Percentiles rank a stretch among this genome's conserved stretches.
Conservation (phyloP, 2,329 filamentous ascomycete species). For the Aureobasidium sp. region DNA sequence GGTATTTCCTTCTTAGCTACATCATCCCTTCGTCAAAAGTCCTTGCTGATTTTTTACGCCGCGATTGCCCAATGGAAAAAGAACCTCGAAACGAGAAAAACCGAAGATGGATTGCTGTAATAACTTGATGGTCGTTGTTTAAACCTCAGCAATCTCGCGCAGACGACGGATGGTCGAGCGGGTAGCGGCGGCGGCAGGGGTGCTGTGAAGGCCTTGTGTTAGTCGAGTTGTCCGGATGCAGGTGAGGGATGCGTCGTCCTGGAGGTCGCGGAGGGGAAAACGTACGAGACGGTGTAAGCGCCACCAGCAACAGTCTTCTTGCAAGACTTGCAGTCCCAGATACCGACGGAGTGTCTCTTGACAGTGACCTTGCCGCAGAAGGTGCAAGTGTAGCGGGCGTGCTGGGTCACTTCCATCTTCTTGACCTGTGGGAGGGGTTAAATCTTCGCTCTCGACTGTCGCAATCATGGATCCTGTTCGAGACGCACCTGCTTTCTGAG, state of each 20-base stretch:
- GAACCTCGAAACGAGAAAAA: conserved; percentile 11
- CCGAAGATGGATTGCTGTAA: conserved; percentile 2
- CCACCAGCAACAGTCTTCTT: conserved; percentile 89
- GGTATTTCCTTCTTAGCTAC: conserved; percentile 12
- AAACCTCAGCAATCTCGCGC: conserved; percentile 95
- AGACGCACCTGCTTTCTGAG: conserved; percentile 71
- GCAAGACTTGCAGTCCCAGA: conserved; percentile 96
- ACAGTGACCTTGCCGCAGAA: conserved; percentile 93
- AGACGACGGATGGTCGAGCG: conserved; percentile 94
- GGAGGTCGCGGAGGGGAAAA: neutral
- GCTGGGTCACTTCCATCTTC: conserved; percentile 99
- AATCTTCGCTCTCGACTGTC: neutral
- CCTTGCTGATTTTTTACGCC: conserved; percentile 13
- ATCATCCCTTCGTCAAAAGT: conserved; percentile 9
- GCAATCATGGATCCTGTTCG: neutral
- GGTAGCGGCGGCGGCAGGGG: conserved; percentile 86
- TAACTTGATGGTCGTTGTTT: conserved; percentile 29
- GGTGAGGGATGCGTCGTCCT: neutral
- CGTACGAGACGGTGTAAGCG: conserved; percentile 95
- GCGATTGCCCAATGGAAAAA: conserved; percentile 10
- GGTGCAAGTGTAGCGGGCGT: conserved; percentile 94
- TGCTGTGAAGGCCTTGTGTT: conserved; percentile 46
- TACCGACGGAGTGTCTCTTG: conserved; percentile 74
- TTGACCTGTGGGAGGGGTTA: conserved; percentile 49
- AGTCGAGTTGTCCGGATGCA: conserved; percentile 15